Base-by-base conservation (phyloP, 2,329 filamentous ascomycete genomes). In the Kalmusia sp. region DNA sequence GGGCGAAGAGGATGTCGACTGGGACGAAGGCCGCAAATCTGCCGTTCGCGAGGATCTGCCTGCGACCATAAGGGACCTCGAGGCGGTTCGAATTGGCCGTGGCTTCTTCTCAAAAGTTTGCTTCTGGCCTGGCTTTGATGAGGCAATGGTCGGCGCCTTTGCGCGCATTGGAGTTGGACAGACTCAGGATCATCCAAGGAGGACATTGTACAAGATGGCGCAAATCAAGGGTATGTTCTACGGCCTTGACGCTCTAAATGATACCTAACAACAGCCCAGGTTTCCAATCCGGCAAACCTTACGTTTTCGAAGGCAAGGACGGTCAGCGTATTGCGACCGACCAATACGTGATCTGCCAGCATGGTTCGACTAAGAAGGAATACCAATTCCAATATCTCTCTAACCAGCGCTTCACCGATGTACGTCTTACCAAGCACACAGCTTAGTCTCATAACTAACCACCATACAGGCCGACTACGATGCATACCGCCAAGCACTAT, bases 341-440 rank as follows among this genome's bases (percentile, higher is more conserved):
- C 56, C 89, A 93, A 71, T 97, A 98, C 70, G 86, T 91, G 27
- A 80, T 88, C 49, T 87, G 91, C 35, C 87, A 91, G 6, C 90
- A 96, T 70, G 95, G 95, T 39, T 92, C 93, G 65, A 83, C 90
- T 0, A 84, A 92, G 68, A 89, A 89, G 71, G 87, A 93, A 30
- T 97, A 92, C 77, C 92, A 93, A 4, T 97, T 98, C 74, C 88
- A 95, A 57, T 88, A 89, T 58, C 93, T 93, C 70, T 98, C 95
- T 0, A 93, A 96, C 72, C 86, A 87, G 44, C 81, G 83, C 35
- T 90, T 98, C 68, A 91, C 89, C n/a, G 92, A 95, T 74, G 89
- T 91, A 79, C 59, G 81, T 40, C 30, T 12, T 25, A 30, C 5
- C n/a, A 19, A 19, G 8, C 12, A 6, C 9, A 15, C 28, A 15